These are phyloP conservation scores for Pseudogymnoascus sp. DNA, from an alignment of 2,329 filamentous ascomycete species.

Conservation along the genomic window DNA sequence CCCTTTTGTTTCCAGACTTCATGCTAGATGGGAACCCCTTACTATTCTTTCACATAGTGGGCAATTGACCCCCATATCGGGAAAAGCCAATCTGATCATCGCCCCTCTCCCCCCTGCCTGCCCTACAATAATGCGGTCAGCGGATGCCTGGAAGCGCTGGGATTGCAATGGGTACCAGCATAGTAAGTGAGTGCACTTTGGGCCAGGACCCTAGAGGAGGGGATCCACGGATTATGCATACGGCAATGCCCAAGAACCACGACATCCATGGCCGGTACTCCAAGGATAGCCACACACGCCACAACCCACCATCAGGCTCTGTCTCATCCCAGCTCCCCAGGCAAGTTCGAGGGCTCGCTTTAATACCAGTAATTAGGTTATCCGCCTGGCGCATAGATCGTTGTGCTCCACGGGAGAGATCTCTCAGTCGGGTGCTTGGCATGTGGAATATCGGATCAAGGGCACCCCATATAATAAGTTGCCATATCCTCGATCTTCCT, in stretches of 20 bases:
- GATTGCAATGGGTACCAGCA: slow-evolving; percentile 1
- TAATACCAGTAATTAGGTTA: slow-evolving; percentile 8
- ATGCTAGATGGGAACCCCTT: slow-evolving; percentile 4
- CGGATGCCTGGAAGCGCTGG: neutral
- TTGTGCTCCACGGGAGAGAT: neutral
- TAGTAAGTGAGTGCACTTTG: slow-evolving; percentile 1
- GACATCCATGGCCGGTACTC: neutral
- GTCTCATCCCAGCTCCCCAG: neutral
- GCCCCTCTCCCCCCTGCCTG: slow-evolving; percentile 2
- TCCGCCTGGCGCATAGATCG: slow-evolving; percentile 6
- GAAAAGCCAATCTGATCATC: slow-evolving; percentile 7
- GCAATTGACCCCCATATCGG: slow-evolving; percentile 5
- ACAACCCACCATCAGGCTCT: neutral
- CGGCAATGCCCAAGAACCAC: slow-evolving; percentile 6
- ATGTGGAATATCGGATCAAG: slow-evolving; percentile 2
- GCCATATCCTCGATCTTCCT: slow-evolving; percentile 8
- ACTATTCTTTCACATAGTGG: neutral
- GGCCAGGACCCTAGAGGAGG: neutral
- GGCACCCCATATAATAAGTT: slow-evolving; percentile 10
- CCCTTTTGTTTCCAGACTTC: slow-evolving; percentile 1
- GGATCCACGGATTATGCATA: slow-evolving; percentile 7
- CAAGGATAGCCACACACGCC: slow-evolving; percentile 4
- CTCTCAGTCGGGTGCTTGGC: neutral
- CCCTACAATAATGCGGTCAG: slow-evolving; percentile 5
- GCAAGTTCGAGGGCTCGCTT: neutral